phyloP scores from a whole-genome alignment of 106 monocot genomes.

The Ottelia alismoides region DNA sequence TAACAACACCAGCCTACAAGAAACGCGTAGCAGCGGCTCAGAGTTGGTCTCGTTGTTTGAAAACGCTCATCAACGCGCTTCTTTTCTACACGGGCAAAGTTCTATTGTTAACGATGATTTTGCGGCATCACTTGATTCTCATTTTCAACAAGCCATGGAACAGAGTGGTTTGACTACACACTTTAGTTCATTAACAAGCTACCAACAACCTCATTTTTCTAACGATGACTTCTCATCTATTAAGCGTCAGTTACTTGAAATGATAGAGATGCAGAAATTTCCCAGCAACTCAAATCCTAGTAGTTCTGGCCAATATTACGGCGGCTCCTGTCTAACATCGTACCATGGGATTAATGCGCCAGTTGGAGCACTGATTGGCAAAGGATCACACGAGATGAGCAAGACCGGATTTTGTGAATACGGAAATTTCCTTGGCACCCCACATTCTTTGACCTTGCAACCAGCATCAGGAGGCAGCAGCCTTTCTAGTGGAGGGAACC shows the following conservation, averaged over 20 bases:
- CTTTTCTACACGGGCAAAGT: background rate
- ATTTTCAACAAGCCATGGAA: slow-evolving; percentile 1
- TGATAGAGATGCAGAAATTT: slow-evolving; percentile 4
- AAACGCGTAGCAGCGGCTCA: slow-evolving; percentile 10
- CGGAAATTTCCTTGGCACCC: background rate
- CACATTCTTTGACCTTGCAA: slow-evolving; percentile 1
- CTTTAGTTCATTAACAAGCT: background rate
- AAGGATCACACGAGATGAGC: background rate
- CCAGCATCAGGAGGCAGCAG: background rate
- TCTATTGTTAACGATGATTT: slow-evolving; percentile 1
- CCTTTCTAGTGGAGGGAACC: slow-evolving; percentile 9
- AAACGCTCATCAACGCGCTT: background rate
- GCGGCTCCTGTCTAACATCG: slow-evolving; percentile 1
- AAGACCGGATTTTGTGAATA: background rate
- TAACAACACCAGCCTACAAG: background rate
- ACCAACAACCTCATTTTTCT: background rate
- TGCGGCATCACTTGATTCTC: slow-evolving; percentile 1
- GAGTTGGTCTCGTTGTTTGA: no score
- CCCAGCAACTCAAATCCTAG: background rate
- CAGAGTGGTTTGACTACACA: slow-evolving; percentile 3
- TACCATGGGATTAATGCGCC: slow-evolving; percentile 2
- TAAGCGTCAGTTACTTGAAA: slow-evolving; percentile 12
- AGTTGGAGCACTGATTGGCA: background rate
- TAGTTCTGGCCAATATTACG: slow-evolving; percentile 2
- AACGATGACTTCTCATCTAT: slow-evolving; percentile 1